phyloP scores from a whole-genome alignment of 352 stramenopile genomes.

The Pythium utonaiense region DNA sequence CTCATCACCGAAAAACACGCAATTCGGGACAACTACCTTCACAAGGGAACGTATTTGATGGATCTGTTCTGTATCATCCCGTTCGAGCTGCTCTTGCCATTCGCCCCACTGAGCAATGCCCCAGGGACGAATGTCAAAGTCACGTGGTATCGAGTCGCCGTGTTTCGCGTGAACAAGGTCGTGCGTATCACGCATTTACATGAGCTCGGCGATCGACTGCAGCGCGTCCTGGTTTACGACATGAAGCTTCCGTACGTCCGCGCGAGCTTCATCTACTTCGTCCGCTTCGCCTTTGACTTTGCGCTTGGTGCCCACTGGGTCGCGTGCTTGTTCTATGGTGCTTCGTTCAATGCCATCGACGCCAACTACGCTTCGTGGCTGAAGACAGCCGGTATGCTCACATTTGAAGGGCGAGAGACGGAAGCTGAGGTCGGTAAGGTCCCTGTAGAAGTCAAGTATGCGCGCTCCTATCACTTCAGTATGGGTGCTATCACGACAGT shows the following conservation, averaged over 20 bases:
- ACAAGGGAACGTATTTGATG: conserved; percentile 39
- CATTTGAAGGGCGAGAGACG: conserved; percentile 30
- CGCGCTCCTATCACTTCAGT: conserved; percentile 62
- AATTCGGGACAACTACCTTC: conserved; percentile 45
- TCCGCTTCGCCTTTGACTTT: conserved; percentile 38
- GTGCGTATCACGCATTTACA: conserved; percentile 51
- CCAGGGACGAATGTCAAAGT: conserved; percentile 15
- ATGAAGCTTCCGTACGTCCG: conserved; percentile 17
- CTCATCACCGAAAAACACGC: conserved; percentile 30
- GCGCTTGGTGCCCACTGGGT: conserved; percentile 27
- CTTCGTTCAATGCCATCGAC: conserved; percentile 10
- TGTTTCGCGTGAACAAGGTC: conserved; percentile 53
- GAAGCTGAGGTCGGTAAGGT: conserved; percentile 34
- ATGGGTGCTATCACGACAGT: conserved; percentile 77
- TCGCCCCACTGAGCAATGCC: conserved; percentile 7
- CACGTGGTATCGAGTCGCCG: conserved; percentile 48
- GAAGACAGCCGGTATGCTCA: conserved; percentile 39
- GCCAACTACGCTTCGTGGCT: conserved; percentile 20
- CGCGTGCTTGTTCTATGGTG: conserved; percentile 27
- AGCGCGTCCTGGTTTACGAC: conserved; percentile 59
- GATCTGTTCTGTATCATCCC: conserved; percentile 45
- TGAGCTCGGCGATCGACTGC: conserved; percentile 39
- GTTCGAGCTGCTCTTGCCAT: conserved; percentile 33
- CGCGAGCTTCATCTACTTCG: conserved; percentile 31
- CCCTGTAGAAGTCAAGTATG: conserved; percentile 34